Evolutionary conservation across 2,329 filamentous ascomycete genomes (phyloP).

Genomic region (Didymosphaeria variabile): DNA sequence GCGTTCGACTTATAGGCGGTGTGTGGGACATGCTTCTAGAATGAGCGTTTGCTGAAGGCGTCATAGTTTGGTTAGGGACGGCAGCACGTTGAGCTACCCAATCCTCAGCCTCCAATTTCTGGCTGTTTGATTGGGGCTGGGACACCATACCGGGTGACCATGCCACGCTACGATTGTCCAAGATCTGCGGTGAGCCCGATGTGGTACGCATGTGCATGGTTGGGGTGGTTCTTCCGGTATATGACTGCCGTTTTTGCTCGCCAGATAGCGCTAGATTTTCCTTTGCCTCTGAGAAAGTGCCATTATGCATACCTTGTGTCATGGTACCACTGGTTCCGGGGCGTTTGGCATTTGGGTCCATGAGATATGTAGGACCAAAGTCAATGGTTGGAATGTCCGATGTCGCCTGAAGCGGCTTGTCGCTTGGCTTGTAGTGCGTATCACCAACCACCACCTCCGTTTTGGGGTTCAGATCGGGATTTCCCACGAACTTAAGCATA

Average conservation of each 20-base stretch:
- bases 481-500: constrained; percentile 79
- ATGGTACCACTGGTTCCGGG: constrained; percentile 66
- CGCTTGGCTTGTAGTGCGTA: constrained; percentile 50
- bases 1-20: constrained; percentile 54
- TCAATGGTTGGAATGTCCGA: constrained; percentile 77
- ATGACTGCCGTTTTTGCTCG: constrained; percentile 42
- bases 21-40: constrained; percentile 65
- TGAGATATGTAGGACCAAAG: constrained; percentile 85
- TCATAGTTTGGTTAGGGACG: constrained; percentile 52
- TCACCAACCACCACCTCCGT: constrained; percentile 59
- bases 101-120: constrained; percentile 75
- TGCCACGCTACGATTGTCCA: constrained; percentile 71
- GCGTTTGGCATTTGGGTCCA: constrained; percentile 64
- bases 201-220: constrained; percentile 54
- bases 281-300: constrained; percentile 39
- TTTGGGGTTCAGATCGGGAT: constrained; percentile 53
- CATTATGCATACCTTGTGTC: constrained; percentile 48
- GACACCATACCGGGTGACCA: constrained; percentile 79
- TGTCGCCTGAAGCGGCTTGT: constrained; percentile 22
- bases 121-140: constrained; percentile 59
- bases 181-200: constrained; percentile 50
- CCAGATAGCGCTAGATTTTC: constrained; percentile 41
- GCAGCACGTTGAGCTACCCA: constrained; percentile 79
- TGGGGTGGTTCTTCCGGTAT: constrained; percentile 45
- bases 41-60: constrained; percentile 62